Base-by-base conservation (phyloP, 1,284 basidiomycete species). In the Mrakiaceae sp. region DNA sequence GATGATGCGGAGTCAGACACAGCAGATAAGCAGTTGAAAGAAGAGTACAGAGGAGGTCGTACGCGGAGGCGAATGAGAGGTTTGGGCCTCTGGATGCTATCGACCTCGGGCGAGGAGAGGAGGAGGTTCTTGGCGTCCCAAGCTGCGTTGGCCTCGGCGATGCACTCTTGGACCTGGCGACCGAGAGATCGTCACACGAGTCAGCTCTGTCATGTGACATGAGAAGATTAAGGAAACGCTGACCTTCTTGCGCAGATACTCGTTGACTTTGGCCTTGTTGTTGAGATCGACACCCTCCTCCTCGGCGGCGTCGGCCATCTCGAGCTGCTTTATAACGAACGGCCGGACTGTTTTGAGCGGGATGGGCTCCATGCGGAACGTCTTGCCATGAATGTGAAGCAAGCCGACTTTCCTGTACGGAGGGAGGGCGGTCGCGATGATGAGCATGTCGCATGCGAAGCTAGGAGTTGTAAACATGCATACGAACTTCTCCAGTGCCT, bases 301-400 rank as follows among this genome's bases (percentile, higher is more conserved):
- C 59, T 89, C 88, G 0, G 88, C 86, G 8, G 82, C 85, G 48
- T 90, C 87, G 12, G 79, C 78, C 11, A 99, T 78, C 7, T 82
- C 77, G 39, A 98, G 77, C 64, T 94, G 88, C 67, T 91, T 88
- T 66, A 95, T 83, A n/a, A 96, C 87, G 72, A 98, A 98, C 0
- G 96, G 96, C 5, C 96, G 83, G 27, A 97, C 93, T 8, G 90
- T 94, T 60, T 90, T 87, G 60, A 99, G 78, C 1, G 88, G 84
- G 48, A 98, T 83, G 2, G 92, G 89, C 42, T 85, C 85, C 69
- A 98, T 77, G 67, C 89, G 79, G 73, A 91, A 98, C 63, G 92
- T 85, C 70, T 89, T 91, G 39, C 86, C 87, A 72, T 89, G 87
- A 46, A 97, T 84, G 68, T 88, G 82, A 10, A 97, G 77, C 39